Base-by-base conservation (phyloP, 805 yeast species). In the Candida koratica region DNA sequence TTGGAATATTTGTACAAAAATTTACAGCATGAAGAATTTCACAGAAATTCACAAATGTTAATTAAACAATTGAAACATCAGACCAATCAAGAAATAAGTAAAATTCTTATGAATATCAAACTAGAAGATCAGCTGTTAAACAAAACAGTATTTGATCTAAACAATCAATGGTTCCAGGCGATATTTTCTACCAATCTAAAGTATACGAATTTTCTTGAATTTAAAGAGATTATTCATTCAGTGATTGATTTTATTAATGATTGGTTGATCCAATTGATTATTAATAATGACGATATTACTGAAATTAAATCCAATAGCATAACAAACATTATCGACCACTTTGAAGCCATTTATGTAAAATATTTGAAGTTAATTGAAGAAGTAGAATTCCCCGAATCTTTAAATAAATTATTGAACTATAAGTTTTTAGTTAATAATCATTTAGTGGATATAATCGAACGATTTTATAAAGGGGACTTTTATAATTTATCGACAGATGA, bases 401-500 rank as follows among this genome's bases (percentile, higher is more conserved):
- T 46, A 41, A 53, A 53, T 39, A 56, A 58, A 38, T 37, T 63
- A 26, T 44, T 48, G 32, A 65, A 64, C 37, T 40, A 57, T n/a
- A 44, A 48, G 28, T 57, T 60, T 37, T 47, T 66, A 32, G 44
- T 67, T 34, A 60, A 51, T 36, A 55, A 51, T 41, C 73, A 67
- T 43, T 57, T 75, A 45, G 64, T 58, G 25, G 69, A 62, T 27
- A 75, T 75, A 28, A 60, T 74, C 56, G 71, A 63, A 12, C 46
- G 59, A 32, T 75, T 75, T 44, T 73, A 71, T 51, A 70, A 71
- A 43, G 80, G 79, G 4, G 72, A 66, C 24, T 63, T 71, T 31
- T 74, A 59, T 43, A 77, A 72, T 38, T 55, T 72, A 27, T 60
- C 61, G 16, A 73, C 79, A 0, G 53, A 56, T 9, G 81, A 75